Evolutionary conservation across 1,284 basidiomycete genomes (phyloP).

Genomic region (Hortiboletus rubellus): DNA sequence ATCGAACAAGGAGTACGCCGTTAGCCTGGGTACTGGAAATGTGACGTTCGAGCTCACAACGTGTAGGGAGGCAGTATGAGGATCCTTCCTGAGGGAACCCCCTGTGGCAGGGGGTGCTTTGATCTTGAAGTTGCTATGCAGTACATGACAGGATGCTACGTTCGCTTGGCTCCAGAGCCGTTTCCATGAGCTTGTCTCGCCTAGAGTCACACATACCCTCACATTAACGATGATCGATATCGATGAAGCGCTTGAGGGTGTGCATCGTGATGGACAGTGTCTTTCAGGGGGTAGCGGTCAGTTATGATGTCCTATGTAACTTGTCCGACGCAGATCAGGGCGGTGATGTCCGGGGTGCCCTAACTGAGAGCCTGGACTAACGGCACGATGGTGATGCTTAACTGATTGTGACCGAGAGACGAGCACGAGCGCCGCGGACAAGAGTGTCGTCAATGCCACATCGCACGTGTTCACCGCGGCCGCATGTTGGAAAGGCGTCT

Average conservation of each 20-base stretch:
- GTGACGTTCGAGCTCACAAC: slow-evolving; percentile 9
- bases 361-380: slow-evolving; percentile 3
- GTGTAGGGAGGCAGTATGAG: slow-evolving; percentile 13
- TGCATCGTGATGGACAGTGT: neutral
- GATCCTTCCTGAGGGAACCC: slow-evolving; percentile 6
- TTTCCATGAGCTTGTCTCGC: neutral
- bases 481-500: slow-evolving; percentile 14
- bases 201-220: neutral
- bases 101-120: neutral
- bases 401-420: neutral
- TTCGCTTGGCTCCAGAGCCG: neutral
- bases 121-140: neutral
- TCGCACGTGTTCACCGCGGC: slow-evolving; percentile 16
- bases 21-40: neutral
- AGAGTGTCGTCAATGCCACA: neutral
- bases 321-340: slow-evolving; percentile 18
- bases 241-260: neutral
- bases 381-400: neutral
- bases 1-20: neutral
- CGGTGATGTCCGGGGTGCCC: slow-evolving; percentile 7
- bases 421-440: slow-evolving; percentile 19
- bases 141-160: neutral
- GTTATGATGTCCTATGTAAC: neutral
- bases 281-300: neutral
- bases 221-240: neutral